Evolutionary conservation across 2,329 filamentous ascomycete genomes (phyloP).

Genomic region (Talaromyces sp.): DNA sequence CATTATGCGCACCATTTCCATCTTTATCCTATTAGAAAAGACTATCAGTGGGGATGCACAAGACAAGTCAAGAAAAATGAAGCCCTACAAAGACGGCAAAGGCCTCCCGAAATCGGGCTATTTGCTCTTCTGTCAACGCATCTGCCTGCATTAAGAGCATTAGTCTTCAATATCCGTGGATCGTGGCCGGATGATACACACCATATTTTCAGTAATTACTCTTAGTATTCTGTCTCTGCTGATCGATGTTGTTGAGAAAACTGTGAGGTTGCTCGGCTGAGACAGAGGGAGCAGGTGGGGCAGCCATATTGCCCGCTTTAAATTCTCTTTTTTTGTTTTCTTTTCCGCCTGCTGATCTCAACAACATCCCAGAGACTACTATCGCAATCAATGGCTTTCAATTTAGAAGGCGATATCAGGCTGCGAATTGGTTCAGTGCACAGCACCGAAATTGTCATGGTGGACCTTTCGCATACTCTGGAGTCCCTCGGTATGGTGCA

Average conservation of each 20-base stretch:
- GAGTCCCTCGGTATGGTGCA: no score
- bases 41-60: background rate
- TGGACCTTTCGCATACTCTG: no score
- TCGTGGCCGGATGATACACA: background rate
- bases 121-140: constrained; percentile 98
- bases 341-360: background rate
- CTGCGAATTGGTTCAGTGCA: no score
- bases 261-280: background rate
- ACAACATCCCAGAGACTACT: background rate
- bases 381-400: background rate
- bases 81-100: constrained; percentile 97
- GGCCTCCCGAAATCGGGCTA: constrained; percentile 99
- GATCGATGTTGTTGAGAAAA: background rate
- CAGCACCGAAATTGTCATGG: no score
- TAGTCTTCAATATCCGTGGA: background rate
- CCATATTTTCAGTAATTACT: background rate
- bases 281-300: background rate
- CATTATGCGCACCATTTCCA: constrained; percentile 69
- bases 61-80: background rate
- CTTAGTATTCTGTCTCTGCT: background rate
- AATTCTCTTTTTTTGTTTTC: background rate
- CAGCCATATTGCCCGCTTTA: background rate
- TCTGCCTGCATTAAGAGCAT: constrained; percentile 65
- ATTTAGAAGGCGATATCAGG: no score
- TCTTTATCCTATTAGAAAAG: constrained; percentile 67